Conservation (phyloP, 495 filamentous ascomycete genomes). For the Daldinia vernicosa region DNA sequence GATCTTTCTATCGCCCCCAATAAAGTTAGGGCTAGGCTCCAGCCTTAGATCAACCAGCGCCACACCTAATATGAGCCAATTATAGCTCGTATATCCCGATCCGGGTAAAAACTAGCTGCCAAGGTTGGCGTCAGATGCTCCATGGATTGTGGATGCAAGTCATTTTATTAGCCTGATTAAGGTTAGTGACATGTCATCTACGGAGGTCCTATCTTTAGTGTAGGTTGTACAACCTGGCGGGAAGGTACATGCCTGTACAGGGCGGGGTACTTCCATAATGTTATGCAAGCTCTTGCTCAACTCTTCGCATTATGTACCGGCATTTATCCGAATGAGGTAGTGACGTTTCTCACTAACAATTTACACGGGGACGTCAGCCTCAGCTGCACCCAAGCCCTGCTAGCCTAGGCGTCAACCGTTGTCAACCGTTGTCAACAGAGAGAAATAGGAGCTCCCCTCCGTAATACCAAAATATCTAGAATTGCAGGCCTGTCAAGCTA, state of each 20-base stretch:
- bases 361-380: conserved; percentile 32
- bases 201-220: too few species aligned
- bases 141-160: conserved; percentile 23
- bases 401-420: conserved; percentile 17
- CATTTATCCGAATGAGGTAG: conserved; percentile 19
- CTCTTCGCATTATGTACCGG: conserved; percentile 1
- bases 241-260: not conserved
- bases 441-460: conserved; percentile 1
- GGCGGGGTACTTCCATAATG: not conserved
- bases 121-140: conserved; percentile 8
- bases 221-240: not conserved
- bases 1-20: conserved; percentile 21
- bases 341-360: conserved; percentile 4
- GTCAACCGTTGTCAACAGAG: not conserved
- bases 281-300: not conserved
- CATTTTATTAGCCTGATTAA: conserved; percentile 13
- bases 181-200: conserved; percentile 8
- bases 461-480: conserved; percentile 4
- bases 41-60: conserved; percentile 7
- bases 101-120: conserved; percentile 13
- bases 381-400: conserved; percentile 20
- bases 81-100: not conserved
- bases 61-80: conserved; percentile 13
- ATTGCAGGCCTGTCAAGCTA: conserved; percentile 27
- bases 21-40: conserved; percentile 31